A percentile compares a stretch with the other conserved stretches of the same genome.
Evolutionary conservation across 2,329 filamentous ascomycete genomes (phyloP).

Genomic region (Arthrobotrys musiformis): DNA sequence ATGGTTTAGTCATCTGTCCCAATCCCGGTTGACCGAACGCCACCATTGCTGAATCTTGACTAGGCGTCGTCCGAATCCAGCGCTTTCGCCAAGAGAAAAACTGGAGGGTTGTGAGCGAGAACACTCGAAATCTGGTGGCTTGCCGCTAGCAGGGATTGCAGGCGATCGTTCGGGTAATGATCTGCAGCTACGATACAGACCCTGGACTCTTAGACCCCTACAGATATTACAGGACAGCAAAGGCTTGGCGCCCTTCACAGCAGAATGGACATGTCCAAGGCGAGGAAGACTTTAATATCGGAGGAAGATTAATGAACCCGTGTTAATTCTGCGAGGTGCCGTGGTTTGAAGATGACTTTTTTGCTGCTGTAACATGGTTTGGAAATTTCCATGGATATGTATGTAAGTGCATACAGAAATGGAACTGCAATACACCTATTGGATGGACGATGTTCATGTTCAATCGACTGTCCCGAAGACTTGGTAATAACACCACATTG

Average conservation of each 20-base stretch:
- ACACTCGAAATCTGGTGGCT: slow-evolving; percentile 52
- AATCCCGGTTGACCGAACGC: slow-evolving; percentile 47
- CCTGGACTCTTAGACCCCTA: slow-evolving; percentile 36
- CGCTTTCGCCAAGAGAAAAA: slow-evolving; percentile 3
- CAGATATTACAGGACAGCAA: slow-evolving; percentile 26
- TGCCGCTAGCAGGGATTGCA: slow-evolving; percentile 45
- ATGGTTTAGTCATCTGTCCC: slow-evolving; percentile 7
- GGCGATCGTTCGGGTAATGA: slow-evolving; percentile 47
- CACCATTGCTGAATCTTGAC: slow-evolving; percentile 33
- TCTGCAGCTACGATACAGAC: slow-evolving; percentile 55
- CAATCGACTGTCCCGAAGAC: background rate
- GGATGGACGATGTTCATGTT: background rate
- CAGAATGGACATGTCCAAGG: background rate
- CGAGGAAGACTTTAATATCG: slow-evolving; percentile 19
- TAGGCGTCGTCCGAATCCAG: slow-evolving; percentile 37
- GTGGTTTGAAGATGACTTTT: slow-evolving; percentile 36
- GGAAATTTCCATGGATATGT: background rate
- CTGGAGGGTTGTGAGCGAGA: background rate
- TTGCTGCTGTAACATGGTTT: slow-evolving; percentile 10
- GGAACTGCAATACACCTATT: background rate
- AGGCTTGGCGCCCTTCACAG: slow-evolving; percentile 25
- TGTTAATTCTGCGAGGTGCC: slow-evolving; percentile 54
- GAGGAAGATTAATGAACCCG: slow-evolving; percentile 42
- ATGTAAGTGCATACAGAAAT: too few relatives aligned
- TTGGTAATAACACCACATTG: background rate